phyloP scores from a whole-genome alignment of 2,329 filamentous ascomycete species.

The Tympanopsis confertula region DNA sequence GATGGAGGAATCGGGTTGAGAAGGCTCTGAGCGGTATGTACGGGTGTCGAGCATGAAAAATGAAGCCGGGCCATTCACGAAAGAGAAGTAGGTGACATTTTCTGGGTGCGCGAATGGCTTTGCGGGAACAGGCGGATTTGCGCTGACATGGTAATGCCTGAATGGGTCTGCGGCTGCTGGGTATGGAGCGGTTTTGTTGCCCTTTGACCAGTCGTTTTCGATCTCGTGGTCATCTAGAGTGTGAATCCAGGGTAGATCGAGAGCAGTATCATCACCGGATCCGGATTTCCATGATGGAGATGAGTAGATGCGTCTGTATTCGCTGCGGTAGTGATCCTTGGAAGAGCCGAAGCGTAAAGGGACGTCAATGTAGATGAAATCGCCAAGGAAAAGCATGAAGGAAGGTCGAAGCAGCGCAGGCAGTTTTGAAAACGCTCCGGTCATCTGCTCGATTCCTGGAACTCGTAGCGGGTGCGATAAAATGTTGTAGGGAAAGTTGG shows the following conservation, averaged over 20 bases:
- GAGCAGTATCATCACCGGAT: conserved; percentile 17
- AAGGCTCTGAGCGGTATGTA: conserved; percentile 33
- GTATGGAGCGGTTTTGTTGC: conserved; percentile 50
- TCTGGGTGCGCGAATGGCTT: conserved; percentile 12
- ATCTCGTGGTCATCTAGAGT: conserved; percentile 64
- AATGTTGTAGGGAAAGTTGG: conserved; percentile 54
- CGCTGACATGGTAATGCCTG: conserved; percentile 49
- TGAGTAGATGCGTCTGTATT: conserved; percentile 54
- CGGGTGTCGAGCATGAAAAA: conserved; percentile 63
- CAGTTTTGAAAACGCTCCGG: conserved; percentile 20
- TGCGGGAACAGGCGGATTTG: conserved; percentile 44
- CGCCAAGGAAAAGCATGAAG: conserved; percentile 33
- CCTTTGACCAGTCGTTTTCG: conserved; percentile 52
- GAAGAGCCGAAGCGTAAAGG: conserved; percentile 10
- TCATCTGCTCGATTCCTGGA: conserved; percentile 43
- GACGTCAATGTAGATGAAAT: conserved; percentile 54
- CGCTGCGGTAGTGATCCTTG: conserved; percentile 6
- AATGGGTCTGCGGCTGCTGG: conserved; percentile 52
- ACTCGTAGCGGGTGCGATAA: conserved; percentile 48
- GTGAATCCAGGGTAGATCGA: conserved; percentile 54
- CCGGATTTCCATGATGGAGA: conserved; percentile 49
- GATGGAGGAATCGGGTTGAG: conserved; percentile 39
- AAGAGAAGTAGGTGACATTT: conserved; percentile 45
- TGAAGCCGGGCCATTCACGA: conserved; percentile 47
- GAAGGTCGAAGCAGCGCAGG: conserved; percentile 38